phyloP scores from a whole-genome alignment of 1,284 basidiomycete genomes.

The Fomitopsis schrenkii region DNA sequence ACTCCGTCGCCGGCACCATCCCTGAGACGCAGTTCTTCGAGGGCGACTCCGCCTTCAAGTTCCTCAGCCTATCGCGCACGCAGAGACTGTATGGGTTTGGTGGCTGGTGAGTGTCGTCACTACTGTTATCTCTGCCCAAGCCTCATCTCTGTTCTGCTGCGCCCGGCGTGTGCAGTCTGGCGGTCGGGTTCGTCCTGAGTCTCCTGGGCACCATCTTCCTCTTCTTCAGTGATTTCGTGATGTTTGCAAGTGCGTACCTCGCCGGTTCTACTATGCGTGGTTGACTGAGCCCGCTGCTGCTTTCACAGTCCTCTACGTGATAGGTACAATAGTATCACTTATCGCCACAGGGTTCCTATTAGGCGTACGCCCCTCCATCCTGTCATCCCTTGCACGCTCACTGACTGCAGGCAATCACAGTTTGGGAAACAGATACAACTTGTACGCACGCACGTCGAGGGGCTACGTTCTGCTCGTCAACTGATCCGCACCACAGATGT shows the following conservation, averaged over 20 bases:
- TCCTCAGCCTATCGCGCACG: conserved; percentile 71
- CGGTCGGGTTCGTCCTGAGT: conserved; percentile 74
- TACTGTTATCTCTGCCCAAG: neutral
- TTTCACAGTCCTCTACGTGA: conserved; percentile 67
- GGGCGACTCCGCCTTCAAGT: conserved; percentile 80
- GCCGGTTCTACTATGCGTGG: neutral
- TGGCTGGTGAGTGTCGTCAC: conserved; percentile 57
- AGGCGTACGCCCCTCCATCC: conserved; percentile 48
- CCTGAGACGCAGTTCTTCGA: conserved; percentile 77
- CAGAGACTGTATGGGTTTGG: conserved; percentile 83
- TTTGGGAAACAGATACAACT: conserved; percentile 79
- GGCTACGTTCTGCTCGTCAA: neutral
- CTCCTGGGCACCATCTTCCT: conserved; percentile 79
- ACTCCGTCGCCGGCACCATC: conserved; percentile 50
- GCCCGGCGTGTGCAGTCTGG: conserved; percentile 41
- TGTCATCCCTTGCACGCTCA: neutral
- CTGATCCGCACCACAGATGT: conserved; percentile 61
- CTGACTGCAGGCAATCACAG: conserved; percentile 29
- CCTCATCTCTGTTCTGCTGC: neutral
- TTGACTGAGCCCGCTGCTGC: neutral
- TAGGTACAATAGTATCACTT: conserved; percentile 83
- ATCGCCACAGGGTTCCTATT: conserved; percentile 89
- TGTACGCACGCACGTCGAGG: conserved; percentile 34
- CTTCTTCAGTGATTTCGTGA: conserved; percentile 64
- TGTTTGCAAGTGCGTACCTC: conserved; percentile 70